Conservation (phyloP, 2,329 filamentous ascomycete species). For the Penicillium sp. region DNA sequence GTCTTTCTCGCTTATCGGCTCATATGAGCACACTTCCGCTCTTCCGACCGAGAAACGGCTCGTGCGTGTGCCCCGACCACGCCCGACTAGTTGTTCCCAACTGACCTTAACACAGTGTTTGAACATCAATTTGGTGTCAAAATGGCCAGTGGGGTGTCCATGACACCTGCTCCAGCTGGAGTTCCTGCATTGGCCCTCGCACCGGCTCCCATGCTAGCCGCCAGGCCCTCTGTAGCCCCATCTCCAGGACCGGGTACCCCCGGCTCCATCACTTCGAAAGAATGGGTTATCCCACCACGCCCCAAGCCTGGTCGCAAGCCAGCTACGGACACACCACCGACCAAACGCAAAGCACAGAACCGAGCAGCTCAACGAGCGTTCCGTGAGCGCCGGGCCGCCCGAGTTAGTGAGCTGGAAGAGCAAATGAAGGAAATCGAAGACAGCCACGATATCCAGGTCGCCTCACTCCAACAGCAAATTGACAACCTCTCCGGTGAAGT, state of each 20-base stretch:
- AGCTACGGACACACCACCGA: constrained; percentile 85
- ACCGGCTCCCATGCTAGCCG: constrained; percentile 38
- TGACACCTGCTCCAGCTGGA: constrained; percentile 39
- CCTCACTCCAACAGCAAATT: constrained; percentile 56
- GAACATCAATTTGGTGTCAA: constrained; percentile 18
- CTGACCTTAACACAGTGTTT: constrained; percentile 25
- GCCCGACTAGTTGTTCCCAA: constrained; percentile 17
- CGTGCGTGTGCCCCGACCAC: constrained; percentile 23
- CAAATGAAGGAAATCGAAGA: constrained; percentile 50
- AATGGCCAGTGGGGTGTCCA: constrained; percentile 41
- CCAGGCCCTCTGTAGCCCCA: constrained; percentile 40
- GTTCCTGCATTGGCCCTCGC: constrained; percentile 27
- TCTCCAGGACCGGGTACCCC: constrained; percentile 40
- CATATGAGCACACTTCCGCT: constrained; percentile 35
- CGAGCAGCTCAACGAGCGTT: constrained; percentile 88
- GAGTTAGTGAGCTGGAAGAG: constrained; percentile 67
- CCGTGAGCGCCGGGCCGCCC: constrained; percentile 78
- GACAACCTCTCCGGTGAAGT: constrained; percentile 61
- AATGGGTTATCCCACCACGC: constrained; percentile 81
- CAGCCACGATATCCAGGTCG: constrained; percentile 44
- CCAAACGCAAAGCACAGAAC: constrained; percentile 93
- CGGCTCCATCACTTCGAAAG: constrained; percentile 68
- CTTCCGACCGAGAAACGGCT: constrained; percentile 35
- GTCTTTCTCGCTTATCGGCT: constrained; percentile 31
- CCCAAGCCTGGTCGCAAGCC: constrained; percentile 92